A percentile compares a stretch with the other conserved stretches of the same genome.
These are phyloP conservation scores for Collybia mongolica DNA, from an alignment of 768 basidiomycete species.

Conservation along the genomic window DNA sequence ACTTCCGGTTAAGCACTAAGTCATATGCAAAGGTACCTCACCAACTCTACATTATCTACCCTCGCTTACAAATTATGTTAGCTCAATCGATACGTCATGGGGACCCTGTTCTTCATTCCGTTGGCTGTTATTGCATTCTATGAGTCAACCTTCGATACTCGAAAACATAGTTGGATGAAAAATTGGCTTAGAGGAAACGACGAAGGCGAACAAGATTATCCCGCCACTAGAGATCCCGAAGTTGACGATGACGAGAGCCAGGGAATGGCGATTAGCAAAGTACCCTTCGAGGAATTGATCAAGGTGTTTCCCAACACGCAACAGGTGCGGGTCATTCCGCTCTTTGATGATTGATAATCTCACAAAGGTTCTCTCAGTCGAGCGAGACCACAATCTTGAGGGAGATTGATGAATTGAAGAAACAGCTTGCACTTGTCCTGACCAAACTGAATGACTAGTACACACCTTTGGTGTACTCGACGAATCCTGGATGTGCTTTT, in stretches of 20 bases:
- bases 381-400: slow-evolving; percentile 64
- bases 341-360: slow-evolving; percentile 3
- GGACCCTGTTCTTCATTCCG: slow-evolving; percentile 77
- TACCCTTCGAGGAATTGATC: slow-evolving; percentile 67
- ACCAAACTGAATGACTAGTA: slow-evolving; percentile 30
- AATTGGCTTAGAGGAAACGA: slow-evolving; percentile 64
- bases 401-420: slow-evolving; percentile 60
- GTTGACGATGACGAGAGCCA: slow-evolving; percentile 52
- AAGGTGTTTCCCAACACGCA: slow-evolving; percentile 71
- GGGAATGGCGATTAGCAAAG: slow-evolving; percentile 67
- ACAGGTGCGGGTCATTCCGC: slow-evolving; percentile 44
- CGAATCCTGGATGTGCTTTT: too few relatives aligned
- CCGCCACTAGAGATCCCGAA: slow-evolving; percentile 55
- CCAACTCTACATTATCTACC: not conserved
- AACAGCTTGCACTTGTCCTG: slow-evolving; percentile 35
- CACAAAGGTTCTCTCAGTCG: slow-evolving; percentile 42
- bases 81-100: slow-evolving; percentile 83
- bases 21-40: slow-evolving; percentile 55
- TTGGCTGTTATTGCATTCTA: slow-evolving; percentile 70
- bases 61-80: slow-evolving; percentile 21
- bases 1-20: slow-evolving; percentile 42
- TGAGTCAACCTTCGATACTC: slow-evolving; percentile 56
- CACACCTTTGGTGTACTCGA: too few relatives aligned
- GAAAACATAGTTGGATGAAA: slow-evolving; percentile 61
- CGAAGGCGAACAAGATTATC: slow-evolving; percentile 56